phyloP scores from a whole-genome alignment of 495 filamentous ascomycete genomes.

The Hypoxylon rickii region DNA sequence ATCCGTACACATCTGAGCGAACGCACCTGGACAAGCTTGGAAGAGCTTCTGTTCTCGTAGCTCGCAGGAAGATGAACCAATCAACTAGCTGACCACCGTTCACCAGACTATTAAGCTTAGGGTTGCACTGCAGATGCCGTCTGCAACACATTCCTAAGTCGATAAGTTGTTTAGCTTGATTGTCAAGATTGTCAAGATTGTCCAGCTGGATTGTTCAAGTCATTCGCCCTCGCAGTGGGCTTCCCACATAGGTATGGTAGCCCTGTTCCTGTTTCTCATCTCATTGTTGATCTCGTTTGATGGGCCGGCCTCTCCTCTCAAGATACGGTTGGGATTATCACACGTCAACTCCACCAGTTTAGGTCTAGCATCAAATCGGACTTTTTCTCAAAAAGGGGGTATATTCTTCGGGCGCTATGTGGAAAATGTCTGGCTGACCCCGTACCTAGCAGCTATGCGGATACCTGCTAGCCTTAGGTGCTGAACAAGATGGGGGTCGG shows the following conservation, averaged over 20 bases:
- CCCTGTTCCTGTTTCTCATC: neutral
- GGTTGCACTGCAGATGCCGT: slow-evolving; percentile 24
- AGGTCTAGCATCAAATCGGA: slow-evolving; percentile 2
- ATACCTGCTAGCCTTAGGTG: too few species aligned
- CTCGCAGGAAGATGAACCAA: slow-evolving; percentile 6
- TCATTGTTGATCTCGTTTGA: slow-evolving; percentile 13
- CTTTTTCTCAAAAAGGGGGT: slow-evolving; percentile 9
- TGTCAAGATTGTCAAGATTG: neutral
- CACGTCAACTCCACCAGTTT: slow-evolving; percentile 18
- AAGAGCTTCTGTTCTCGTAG: slow-evolving; percentile 15
- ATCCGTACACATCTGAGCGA: too few species aligned
- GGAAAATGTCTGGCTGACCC: too few species aligned
- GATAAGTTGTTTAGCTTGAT: slow-evolving; percentile 12
- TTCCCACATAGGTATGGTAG: too few species aligned
- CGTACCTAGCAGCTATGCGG: too few species aligned
- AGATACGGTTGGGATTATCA: slow-evolving; percentile 7
- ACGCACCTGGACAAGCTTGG: slow-evolving; percentile 18
- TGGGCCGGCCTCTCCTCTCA: slow-evolving; percentile 11
- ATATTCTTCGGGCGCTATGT: too few species aligned
- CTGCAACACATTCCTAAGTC: slow-evolving; percentile 26
- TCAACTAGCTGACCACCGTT: slow-evolving; percentile 11
- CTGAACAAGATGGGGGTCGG: neutral
- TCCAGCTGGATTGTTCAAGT: neutral
- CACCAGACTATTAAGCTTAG: slow-evolving; percentile 30
- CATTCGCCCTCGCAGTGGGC: too few species aligned